Evolutionary conservation across 768 basidiomycete species (phyloP).

Genomic region (Lactarius psammicola): DNA sequence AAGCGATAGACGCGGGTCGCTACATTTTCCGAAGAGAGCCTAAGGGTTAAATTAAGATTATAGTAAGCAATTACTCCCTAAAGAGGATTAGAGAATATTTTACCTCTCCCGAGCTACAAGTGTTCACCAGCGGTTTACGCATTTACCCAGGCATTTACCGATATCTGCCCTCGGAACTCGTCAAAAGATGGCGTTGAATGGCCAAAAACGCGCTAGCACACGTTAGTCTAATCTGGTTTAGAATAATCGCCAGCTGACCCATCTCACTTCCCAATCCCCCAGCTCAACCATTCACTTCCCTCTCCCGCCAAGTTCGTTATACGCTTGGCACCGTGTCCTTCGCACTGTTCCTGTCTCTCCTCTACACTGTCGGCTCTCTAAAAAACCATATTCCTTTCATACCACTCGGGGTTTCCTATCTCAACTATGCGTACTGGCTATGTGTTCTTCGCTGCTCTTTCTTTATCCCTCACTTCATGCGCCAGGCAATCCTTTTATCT

Average conservation of each 20-base stretch:
- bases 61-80: too few species aligned
- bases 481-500: slow-evolving; percentile 17
- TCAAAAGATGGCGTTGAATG: too few species aligned
- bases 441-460: slow-evolving; percentile 27
- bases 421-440: slow-evolving; percentile 38
- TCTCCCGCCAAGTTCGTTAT: background rate
- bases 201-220: background rate
- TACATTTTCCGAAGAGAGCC: too few species aligned
- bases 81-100: too few species aligned
- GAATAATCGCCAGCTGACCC: background rate
- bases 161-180: background rate
- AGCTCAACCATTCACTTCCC: background rate
- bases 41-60: too few species aligned
- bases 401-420: slow-evolving; percentile 26
- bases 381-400: slow-evolving; percentile 28
- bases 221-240: background rate
- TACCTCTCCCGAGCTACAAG: background rate
- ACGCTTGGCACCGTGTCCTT: slow-evolving; percentile 22
- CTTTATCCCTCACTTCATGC: slow-evolving; percentile 5
- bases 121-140: too few species aligned
- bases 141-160: too few species aligned
- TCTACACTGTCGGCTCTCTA: slow-evolving; percentile 32
- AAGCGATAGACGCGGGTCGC: too few species aligned
- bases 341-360: slow-evolving; percentile 32
- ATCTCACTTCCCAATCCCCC: background rate